Base-by-base conservation (phyloP, 768 basidiomycete species). In the Boletus rubescentipes region DNA sequence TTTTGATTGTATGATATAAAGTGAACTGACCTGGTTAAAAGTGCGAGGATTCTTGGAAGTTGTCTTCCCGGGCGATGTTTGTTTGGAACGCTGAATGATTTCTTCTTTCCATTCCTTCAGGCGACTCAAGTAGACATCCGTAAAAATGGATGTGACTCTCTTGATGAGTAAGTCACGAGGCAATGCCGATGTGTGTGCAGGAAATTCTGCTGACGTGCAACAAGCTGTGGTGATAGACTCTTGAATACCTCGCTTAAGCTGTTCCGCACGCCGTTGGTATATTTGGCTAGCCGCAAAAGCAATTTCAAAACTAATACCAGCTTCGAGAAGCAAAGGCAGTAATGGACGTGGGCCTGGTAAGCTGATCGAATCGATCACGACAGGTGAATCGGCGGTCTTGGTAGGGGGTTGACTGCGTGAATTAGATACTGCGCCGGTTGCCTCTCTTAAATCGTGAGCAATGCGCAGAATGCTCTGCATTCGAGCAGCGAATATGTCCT, bases 1-100 rank as follows among this genome's bases (percentile, higher is more conserved):
- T 12, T 3, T 6, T 0, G 0, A 26, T 9, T 0, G 0, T 40
- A 7, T 14, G 3, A 32, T 15, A 1, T 6, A 8, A 2, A n/a
- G n/a, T n/a, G 0, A 0, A 55, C 58, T n/a, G 0, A 61, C 60
- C 0, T 61, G 46, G 4, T 62, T 62, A 0, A 54, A 61, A 23
- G 18, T 9, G 26, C 39, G 47, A 0, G 39, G 2, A 23, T 16
- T 42, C n/a, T n/a, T n/a, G n/a, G n/a, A n/a, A n/a, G n/a, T n/a
- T n/a, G n/a, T n/a, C 0, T 31, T 46, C n/a, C n/a, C n/a, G 26
- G 1, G 0, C 0, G 30, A 9, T 0, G 2, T 0, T 2, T 38
- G 54, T 21, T 36, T 44, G 14, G 41, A 0, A 15, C 45, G 51
- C 4, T 57, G 48, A 3, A 34, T 11, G 0, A 51, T 38, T 0